Percentiles rank a stretch among this genome's conserved stretches.
Conservation (phyloP, 1,139 yeast species). For the Debaryomycetaceae sp. region DNA sequence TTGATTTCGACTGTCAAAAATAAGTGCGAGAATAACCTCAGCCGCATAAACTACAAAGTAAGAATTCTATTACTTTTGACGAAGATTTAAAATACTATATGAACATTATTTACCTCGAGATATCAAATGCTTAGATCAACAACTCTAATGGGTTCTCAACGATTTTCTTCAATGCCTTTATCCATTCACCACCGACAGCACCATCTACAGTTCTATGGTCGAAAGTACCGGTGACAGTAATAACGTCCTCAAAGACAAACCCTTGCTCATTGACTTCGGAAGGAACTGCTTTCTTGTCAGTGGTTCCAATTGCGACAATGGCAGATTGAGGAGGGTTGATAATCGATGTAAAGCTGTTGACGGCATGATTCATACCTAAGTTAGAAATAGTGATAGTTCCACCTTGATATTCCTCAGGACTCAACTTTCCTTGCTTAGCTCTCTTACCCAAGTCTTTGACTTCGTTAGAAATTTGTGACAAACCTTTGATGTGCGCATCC, state of each 20-base stretch:
- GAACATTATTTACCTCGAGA: neutral
- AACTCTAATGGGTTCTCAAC: constrained; percentile 95
- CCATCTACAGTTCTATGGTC: constrained; percentile 98
- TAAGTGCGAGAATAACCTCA: no score
- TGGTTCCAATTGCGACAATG: constrained; percentile 91
- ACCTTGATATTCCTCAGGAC: constrained; percentile 97
- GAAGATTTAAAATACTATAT: neutral
- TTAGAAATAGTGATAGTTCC: constrained; percentile 98
- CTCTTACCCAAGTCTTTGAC: constrained; percentile 93
- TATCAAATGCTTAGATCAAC: constrained; percentile 52
- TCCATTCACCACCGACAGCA: constrained; percentile 96
- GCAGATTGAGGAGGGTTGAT: constrained; percentile 97
- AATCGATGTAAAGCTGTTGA: constrained; percentile 87
- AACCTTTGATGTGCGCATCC: constrained; percentile 84
- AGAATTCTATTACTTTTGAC: neutral
- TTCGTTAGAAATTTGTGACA: constrained; percentile 73
- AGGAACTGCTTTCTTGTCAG: constrained; percentile 89
- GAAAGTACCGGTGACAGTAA: constrained; percentile 91
- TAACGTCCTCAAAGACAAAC: constrained; percentile 85
- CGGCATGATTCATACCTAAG: constrained; percentile 98
- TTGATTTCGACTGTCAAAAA: no score
- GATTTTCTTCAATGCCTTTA: constrained; percentile 85
- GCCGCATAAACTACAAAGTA: neutral
- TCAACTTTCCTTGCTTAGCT: constrained; percentile 89
- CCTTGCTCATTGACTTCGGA: constrained; percentile 90